These are phyloP conservation scores for Delitschia confertaspora DNA, from an alignment of 495 filamentous ascomycete species.

Conservation along the genomic window DNA sequence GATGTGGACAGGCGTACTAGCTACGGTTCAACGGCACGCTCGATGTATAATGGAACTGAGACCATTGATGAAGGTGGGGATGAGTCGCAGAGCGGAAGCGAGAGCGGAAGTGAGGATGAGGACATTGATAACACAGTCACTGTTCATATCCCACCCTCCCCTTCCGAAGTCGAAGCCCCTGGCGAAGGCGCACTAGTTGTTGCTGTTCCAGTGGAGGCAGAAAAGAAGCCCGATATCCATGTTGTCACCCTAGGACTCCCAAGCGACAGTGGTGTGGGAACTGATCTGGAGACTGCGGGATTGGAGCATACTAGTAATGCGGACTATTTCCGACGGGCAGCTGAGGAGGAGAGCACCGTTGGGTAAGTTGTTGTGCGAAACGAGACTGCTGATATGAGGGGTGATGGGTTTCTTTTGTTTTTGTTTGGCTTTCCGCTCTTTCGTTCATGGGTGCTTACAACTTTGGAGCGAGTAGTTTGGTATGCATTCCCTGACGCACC, in stretches of 20 bases:
- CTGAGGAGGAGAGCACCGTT: slow-evolving; percentile 26
- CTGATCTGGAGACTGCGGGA: slow-evolving; percentile 33
- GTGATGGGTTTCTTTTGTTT: too few species aligned
- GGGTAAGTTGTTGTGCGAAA: slow-evolving; percentile 14
- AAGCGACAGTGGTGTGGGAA: slow-evolving; percentile 36
- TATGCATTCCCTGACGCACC: too few species aligned
- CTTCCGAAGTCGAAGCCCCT: slow-evolving; percentile 3
- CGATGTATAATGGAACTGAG: slow-evolving; percentile 28
- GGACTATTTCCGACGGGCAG: slow-evolving; percentile 27
- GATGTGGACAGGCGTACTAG: slow-evolving; percentile 44
- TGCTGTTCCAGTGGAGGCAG: slow-evolving; percentile 4
- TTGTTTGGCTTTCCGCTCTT: too few species aligned
- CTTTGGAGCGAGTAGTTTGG: too few species aligned
- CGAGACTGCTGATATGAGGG: too few species aligned
- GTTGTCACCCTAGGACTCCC: too few species aligned
- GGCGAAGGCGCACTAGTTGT: slow-evolving; percentile 1
- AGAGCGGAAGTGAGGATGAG: slow-evolving; percentile 11
- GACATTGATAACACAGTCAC: neutral
- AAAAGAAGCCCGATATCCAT: slow-evolving; percentile 21
- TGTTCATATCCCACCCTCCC: neutral
- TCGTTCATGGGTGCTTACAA: too few species aligned
- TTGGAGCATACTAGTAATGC: slow-evolving; percentile 19
- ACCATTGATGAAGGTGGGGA: slow-evolving; percentile 30
- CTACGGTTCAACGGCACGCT: slow-evolving; percentile 39
- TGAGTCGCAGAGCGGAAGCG: slow-evolving; percentile 25